Evolutionary conservation across 2,329 filamentous ascomycete species (phyloP).

Genomic region (Ophiostoma australiae): DNA sequence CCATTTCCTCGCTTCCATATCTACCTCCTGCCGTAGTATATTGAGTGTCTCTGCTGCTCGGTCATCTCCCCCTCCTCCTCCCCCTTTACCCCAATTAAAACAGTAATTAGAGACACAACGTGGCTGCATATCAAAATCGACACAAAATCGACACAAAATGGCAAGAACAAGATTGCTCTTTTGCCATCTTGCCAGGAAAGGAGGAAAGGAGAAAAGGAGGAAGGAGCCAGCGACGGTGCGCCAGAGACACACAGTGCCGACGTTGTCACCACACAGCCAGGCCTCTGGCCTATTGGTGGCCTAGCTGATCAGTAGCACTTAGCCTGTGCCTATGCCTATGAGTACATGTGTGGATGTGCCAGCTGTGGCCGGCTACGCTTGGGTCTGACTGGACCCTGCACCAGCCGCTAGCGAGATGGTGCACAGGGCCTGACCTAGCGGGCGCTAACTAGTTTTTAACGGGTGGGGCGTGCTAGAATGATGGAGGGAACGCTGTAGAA

Average conservation of each 20-base stretch:
- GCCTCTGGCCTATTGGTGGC: background rate
- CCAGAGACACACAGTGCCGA: constrained; percentile 11
- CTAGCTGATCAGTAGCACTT: background rate
- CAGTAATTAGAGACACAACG: background rate
- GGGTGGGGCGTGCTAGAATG: constrained; percentile 3
- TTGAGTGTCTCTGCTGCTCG: background rate
- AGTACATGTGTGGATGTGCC: too few species aligned
- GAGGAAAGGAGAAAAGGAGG: too few species aligned
- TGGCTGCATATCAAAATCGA: background rate
- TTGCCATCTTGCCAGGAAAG: background rate
- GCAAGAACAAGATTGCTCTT: constrained; percentile 1
- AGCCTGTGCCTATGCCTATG: background rate
- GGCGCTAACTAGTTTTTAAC: constrained; percentile 1
- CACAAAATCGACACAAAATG: background rate
- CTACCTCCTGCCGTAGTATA: background rate
- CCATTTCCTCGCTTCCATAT: background rate
- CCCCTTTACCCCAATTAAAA: background rate
- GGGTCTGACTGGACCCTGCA: background rate
- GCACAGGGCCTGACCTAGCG: constrained; percentile 10
- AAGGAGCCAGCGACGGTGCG: constrained; percentile 15
- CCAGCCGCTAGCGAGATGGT: constrained; percentile 7
- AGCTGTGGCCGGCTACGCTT: background rate
- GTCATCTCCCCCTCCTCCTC: constrained; percentile 14
- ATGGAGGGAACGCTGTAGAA: background rate
- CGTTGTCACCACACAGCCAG: background rate